phyloP scores from a whole-genome alignment of 805 yeast species.

The Metschnikowia aberdeeniae region DNA sequence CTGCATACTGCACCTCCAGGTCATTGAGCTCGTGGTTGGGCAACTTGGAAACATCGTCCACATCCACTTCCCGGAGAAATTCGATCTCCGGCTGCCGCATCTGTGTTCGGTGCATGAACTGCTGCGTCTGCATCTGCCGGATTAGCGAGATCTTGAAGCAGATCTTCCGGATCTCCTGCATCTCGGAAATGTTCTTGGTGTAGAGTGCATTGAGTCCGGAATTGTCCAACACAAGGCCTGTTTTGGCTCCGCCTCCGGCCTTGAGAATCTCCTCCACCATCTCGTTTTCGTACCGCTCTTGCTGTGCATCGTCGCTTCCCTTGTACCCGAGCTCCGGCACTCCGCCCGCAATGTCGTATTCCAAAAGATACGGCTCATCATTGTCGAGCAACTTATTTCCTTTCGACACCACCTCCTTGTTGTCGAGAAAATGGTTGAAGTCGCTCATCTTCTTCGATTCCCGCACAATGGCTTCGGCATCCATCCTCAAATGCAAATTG shows the following conservation, averaged over 20 bases:
- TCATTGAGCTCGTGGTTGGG: slow-evolving; percentile 61
- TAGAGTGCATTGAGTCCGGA: slow-evolving; percentile 61
- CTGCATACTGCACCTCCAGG: slow-evolving; percentile 58
- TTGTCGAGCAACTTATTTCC: slow-evolving; percentile 46
- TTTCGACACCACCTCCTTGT: slow-evolving; percentile 38
- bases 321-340: slow-evolving; percentile 59
- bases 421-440: slow-evolving; percentile 43
- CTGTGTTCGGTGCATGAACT: slow-evolving; percentile 69
- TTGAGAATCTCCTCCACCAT: slow-evolving; percentile 33
- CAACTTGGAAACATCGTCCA: slow-evolving; percentile 79
- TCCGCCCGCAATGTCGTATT: slow-evolving; percentile 81
- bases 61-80: slow-evolving; percentile 59
- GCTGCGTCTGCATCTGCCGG: slow-evolving; percentile 85
- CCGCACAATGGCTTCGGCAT: slow-evolving; percentile 67
- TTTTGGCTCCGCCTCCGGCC: slow-evolving; percentile 15
- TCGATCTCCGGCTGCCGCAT: slow-evolving; percentile 66
- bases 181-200: slow-evolving; percentile 63
- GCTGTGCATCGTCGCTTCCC: slow-evolving; percentile 47
- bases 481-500: slow-evolving; percentile 52
- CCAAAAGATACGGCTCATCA: slow-evolving; percentile 65
- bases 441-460: slow-evolving; percentile 66
- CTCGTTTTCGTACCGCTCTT: slow-evolving; percentile 33
- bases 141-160: slow-evolving; percentile 87
- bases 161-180: slow-evolving; percentile 83
- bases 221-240: slow-evolving; percentile 31